Evolutionary conservation across 2,329 filamentous ascomycete species (phyloP), one percentile per base, ranked within the genome.

Genomic region (Aspergillus sp.): DNA sequence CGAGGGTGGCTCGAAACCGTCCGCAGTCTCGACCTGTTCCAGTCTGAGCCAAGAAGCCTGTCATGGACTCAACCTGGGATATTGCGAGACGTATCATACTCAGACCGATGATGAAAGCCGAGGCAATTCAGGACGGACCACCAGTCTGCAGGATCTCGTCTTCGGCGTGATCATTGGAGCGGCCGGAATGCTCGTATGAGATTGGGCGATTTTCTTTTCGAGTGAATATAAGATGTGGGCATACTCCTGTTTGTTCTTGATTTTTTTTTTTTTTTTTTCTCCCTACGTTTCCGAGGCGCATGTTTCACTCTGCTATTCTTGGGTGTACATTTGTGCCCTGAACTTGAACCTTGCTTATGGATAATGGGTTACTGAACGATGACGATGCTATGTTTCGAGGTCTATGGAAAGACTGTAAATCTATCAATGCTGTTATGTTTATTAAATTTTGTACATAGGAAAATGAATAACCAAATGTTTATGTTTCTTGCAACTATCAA

Each of bases 41-140:
- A 81, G 76, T 61, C 64, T 81, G 53, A 83, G 81, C 61, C 62
- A 65, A 20, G 58, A 74, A 50, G 82, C 80, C 14, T 84, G 82
- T 62, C 81, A 80, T 63, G 80, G 78, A 31, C 67, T 84, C 45
- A 75, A 79, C 54, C 73, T 81, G 36, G 75, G 70, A 10, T 80
- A 82, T 36, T 84, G 82, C 65, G 69, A 68, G 31, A 67, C 70
- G 3, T 61, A 65, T 49, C 61, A 55, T 55, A 71, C 67, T 3
- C 65, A 52, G 18, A 73, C 71, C 20, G 71, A 16, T 50, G 66
- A 60, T 51, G 69, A 65, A n/a, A 74, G 71, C 54, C 61, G 63
- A 45, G 72, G 69, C 16, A 63, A 61, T 32, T 65, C 70, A 39
- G 63, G 65, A n/a, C 69, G 69, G 59, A 67, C 71, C n/a, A 71